Percentiles rank a stretch among this genome's conserved stretches.
phyloP scores from a whole-genome alignment of 495 filamentous ascomycete species.

The Annulohypoxylon maeteangense region DNA sequence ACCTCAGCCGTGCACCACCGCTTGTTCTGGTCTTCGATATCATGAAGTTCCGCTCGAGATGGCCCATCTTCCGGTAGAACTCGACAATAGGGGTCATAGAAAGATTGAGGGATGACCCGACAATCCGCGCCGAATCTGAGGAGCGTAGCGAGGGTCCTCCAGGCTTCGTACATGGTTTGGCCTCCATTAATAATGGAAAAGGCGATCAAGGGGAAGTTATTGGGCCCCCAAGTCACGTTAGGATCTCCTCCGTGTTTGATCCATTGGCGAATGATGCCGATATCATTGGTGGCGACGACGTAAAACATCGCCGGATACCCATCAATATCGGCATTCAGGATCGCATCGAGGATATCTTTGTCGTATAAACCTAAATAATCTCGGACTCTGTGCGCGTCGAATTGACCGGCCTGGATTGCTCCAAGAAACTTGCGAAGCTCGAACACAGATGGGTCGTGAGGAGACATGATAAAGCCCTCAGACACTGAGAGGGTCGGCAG shows the following conservation, averaged over 20 bases:
- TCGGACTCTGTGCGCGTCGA: constrained; percentile 1
- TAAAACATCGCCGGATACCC: constrained; percentile 24
- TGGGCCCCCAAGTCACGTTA: constrained; percentile 11
- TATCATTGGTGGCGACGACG: constrained; percentile 20
- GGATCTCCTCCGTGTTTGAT: constrained; percentile 19
- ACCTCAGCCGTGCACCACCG: constrained; percentile 38
- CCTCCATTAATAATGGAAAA: constrained; percentile 7
- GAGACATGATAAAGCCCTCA: background rate
- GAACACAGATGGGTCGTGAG: constrained; percentile 2
- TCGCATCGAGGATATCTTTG: background rate
- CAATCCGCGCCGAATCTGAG: constrained; percentile 16
- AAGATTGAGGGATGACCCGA: constrained; percentile 48
- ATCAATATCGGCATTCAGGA: constrained; percentile 12
- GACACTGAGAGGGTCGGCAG: constrained; percentile 3
- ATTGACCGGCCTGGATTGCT: constrained; percentile 13
- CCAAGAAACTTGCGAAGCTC: constrained; percentile 7
- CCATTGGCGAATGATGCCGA: constrained; percentile 23
- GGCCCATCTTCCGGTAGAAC: constrained; percentile 41
- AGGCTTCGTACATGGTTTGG: constrained; percentile 9
- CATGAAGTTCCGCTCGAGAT: constrained; percentile 11
- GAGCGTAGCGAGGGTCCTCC: constrained; percentile 4
- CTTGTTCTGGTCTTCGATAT: constrained; percentile 23
- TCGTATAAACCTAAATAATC: constrained; percentile 10
- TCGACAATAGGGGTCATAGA: constrained; percentile 45
- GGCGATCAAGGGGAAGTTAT: constrained; percentile 13